phyloP scores from a whole-genome alignment of 257 asterid genomes.

The Craterostigma plantagineum region DNA sequence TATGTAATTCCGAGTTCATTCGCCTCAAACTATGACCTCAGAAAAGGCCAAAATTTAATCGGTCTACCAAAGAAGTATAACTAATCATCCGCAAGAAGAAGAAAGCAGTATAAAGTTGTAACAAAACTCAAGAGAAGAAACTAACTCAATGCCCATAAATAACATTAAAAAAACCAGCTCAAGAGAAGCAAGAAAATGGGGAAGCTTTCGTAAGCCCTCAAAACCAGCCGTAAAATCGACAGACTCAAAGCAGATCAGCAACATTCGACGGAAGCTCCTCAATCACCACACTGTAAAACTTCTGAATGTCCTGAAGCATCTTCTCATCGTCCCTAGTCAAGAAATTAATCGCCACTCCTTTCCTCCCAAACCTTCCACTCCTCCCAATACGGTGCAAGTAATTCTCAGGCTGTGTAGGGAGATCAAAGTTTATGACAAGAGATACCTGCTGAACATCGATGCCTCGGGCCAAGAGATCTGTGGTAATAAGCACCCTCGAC shows the following conservation, averaged over 20 bases:
- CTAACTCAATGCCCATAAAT: too few relatives aligned
- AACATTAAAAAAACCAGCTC: too few relatives aligned
- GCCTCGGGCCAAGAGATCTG: slow-evolving; percentile 57
- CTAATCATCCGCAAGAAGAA: too few relatives aligned
- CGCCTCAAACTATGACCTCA: too few relatives aligned
- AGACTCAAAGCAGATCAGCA: slow-evolving; percentile 39
- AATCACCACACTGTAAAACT: slow-evolving; percentile 21
- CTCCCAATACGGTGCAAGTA: slow-evolving; percentile 53
- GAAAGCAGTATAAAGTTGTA: too few relatives aligned
- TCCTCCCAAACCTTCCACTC: slow-evolving; percentile 52
- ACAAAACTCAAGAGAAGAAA: too few relatives aligned
- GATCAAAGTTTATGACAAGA: slow-evolving; percentile 44
- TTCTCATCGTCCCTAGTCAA: slow-evolving; percentile 35
- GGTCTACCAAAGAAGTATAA: too few relatives aligned
- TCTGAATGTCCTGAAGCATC: slow-evolving; percentile 43
- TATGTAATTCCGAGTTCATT: too few relatives aligned
- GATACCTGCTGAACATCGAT: slow-evolving; percentile 58
- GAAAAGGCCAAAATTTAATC: too few relatives aligned
- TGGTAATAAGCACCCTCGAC: slow-evolving; percentile 44
- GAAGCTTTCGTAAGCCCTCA: too few relatives aligned
- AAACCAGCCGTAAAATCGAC: too few relatives aligned
- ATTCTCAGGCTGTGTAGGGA: slow-evolving; percentile 54
- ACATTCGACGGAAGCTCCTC: slow-evolving; percentile 45
- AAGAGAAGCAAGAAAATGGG: too few relatives aligned
- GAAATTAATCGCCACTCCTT: slow-evolving; percentile 46